Evolutionary conservation across 2,329 filamentous ascomycete species (phyloP), one percentile per base, ranked within the genome.

Genomic region (Aurifilum marmelostoma): DNA sequence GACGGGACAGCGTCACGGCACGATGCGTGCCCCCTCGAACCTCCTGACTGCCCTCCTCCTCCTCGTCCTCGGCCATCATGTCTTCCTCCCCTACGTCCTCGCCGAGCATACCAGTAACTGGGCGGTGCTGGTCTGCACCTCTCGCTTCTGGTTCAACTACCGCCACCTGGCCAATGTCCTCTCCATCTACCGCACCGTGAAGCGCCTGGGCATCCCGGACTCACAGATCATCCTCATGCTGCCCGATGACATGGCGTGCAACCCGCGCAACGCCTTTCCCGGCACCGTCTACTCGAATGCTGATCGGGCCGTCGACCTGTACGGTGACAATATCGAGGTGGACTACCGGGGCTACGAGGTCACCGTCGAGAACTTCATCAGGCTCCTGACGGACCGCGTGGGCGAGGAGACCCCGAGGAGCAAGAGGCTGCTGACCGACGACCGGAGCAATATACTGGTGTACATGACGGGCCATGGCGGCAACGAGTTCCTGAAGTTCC

Each of bases 71-170:
- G 78, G 81, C 67, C 78, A 84, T 11, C 56, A 67, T 67, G 58
- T 34, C 21, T 75, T 75, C 32, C 67, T 34, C 12, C 75, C 76
- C 29, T 67, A 77, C 21, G 74, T 79, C 29, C 81, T 83, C 69
- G 88, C 89, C 73, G 91, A 95, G 75, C 96, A 99, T 82, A 99
- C 96, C 21, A 97, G 93, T 78, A 99, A 99, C 82, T 99, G 96
- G 96, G 96, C 96, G 12, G 96, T 99, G 71, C 90, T 99, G n/a
- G 96, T 99, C 69, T 96, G 92, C 73, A 99, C 96, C 7, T 99
- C 96, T 66, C 92, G 96, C 66, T 99, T 99, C 86, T 99, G 96
- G 96, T 99, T 99, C 89, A 99, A 99, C 83, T 99, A 99, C 82
- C 92, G 96, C 69, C 96, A 99, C 80, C 91, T 99, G 65, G 94